Evolutionary conservation across 305 asterid genomes (phyloP).

Genomic region (Salvia sclarea): DNA sequence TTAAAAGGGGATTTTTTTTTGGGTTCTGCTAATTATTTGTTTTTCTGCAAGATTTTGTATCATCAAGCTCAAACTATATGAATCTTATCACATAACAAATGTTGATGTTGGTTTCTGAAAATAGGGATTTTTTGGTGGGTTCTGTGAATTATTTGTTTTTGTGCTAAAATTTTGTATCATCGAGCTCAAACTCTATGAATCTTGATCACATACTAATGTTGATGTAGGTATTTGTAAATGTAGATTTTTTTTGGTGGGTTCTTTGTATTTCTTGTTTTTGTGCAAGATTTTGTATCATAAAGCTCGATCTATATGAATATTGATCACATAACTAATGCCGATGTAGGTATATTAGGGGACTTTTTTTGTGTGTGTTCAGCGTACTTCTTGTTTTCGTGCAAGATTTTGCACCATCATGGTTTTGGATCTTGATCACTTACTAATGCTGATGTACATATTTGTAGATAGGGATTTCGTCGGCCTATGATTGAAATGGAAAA

Average conservation of each 20-base stretch:
- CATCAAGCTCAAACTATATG: background rate
- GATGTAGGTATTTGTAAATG: constrained; percentile 16
- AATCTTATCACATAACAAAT: no score
- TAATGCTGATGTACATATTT: constrained; percentile 26
- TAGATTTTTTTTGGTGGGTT: background rate
- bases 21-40: background rate
- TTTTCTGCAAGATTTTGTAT: constrained; percentile 18
- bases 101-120: no score
- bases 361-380: background rate
- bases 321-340: background rate
- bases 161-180: constrained; percentile 13
- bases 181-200: background rate
- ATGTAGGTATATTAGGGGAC: background rate
- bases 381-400: background rate
- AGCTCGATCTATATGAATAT: background rate
- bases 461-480: constrained; percentile 11
- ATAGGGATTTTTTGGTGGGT: background rate
- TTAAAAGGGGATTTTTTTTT: background rate
- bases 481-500: constrained; percentile 46
- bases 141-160: background rate
- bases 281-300: constrained; percentile 20
- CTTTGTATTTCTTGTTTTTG: background rate
- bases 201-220: constrained; percentile 15
- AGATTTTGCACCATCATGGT: constrained; percentile 9
- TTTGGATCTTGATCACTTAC: background rate